These are phyloP conservation scores for Annulohypoxylon stygium DNA, from an alignment of 495 filamentous ascomycete genomes.

Conservation along the genomic window DNA sequence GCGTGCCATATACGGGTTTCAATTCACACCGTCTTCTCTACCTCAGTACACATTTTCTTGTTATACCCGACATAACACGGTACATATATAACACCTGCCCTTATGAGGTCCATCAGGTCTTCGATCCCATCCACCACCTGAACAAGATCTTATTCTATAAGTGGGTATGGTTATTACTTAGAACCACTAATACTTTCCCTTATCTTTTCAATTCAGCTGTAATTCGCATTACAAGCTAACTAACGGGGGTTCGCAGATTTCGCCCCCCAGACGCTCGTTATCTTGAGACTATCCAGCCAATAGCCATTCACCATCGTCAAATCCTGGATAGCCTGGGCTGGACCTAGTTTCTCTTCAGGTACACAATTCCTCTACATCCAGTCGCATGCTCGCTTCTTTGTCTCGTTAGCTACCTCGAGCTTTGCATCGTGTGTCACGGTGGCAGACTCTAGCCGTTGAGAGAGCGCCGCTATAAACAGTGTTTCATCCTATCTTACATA, in stretches of 20 bases:
- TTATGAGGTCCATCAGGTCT: neutral
- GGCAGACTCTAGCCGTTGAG: constrained; percentile 17
- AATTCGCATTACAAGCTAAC: constrained; percentile 23
- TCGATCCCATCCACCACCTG: neutral
- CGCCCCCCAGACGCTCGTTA: constrained; percentile 26
- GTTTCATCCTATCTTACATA: constrained; percentile 10
- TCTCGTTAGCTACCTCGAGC: constrained; percentile 19
- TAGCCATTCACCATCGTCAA: constrained; percentile 16
- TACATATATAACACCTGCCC: constrained; percentile 8
- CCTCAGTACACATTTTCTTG: neutral
- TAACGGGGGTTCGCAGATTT: constrained; percentile 25
- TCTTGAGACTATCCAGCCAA: constrained; percentile 29
- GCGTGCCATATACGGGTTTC: neutral
- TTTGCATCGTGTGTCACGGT: constrained; percentile 31
- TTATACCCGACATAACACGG: neutral
- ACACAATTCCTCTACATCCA: constrained; percentile 16
- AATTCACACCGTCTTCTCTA: neutral
- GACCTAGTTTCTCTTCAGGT: constrained; percentile 21
- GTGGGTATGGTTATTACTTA: constrained; percentile 10
- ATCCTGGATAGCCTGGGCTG: constrained; percentile 7
- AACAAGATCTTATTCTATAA: constrained; percentile 2
- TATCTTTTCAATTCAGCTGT: constrained; percentile 22
- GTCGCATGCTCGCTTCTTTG: constrained; percentile 22
- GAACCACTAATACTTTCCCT: constrained; percentile 3
- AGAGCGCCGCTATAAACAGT: constrained; percentile 34